Evolutionary conservation across 805 yeast species (phyloP), one percentile per base, ranked within the genome.

Genomic region (Kluyveromyces nonfermentans): DNA sequence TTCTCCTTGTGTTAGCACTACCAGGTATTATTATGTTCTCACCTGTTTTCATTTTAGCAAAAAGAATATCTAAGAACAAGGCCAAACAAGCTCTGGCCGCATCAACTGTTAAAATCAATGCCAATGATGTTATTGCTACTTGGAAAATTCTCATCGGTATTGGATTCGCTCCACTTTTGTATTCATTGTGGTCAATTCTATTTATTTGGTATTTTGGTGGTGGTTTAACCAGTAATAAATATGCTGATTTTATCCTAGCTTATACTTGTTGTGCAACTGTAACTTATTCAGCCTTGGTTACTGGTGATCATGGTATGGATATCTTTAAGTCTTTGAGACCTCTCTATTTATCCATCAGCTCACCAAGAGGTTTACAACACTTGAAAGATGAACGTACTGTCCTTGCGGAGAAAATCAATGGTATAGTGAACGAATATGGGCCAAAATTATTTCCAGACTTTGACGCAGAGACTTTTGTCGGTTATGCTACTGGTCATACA

Each of bases 281-380:
- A 14, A 85, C 97, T 0, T 90, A 85, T 56, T 80, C 95, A n/a
- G 96, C 98, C 0, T 72, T 93, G 52, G 72, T 86, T 21, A 78
- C 87, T 46, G 97, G 98, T 43, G 98, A 93, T 58, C 83, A 80
- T 47, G 98, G 98, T 31, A 74, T 86, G 79, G 97, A 90, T 59
- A 72, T 85, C 39, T 74, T 83, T 60, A 87, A 87, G 59, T 81
- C 94, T 3, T 67, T 90, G 44, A 74, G 88, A 51, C 96, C 97
- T 1, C 66, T 90, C 35, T 83, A 82, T 64, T 61, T 82, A 21
- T 77, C 85, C 2, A 60, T 84, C 16, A 74, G 74, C 9, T 71
- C 78, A 19, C 82, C 83, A 34, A 65, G 73, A 16, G 74, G 80
- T 1, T 67, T 82, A 40, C 60, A 62, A 35, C 74, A 79, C 46